Evolutionary conservation across 2,329 filamentous ascomycete species (phyloP), one percentile per base, ranked within the genome.

Genomic region (Penicillium paneum): DNA sequence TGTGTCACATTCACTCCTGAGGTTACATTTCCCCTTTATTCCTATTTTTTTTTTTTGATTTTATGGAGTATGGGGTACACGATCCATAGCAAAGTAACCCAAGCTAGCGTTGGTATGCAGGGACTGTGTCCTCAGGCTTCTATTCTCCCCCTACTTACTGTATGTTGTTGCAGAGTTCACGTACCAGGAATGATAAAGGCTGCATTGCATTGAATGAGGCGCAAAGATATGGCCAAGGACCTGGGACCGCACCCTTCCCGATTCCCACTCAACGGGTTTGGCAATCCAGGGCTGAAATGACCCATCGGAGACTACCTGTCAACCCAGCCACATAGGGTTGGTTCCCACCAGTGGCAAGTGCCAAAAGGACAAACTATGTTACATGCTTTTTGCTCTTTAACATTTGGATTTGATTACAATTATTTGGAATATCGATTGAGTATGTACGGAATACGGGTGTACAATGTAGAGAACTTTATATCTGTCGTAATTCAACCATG

Each of bases 1-100:
- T 58, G 45, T 55, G 53, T 64, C 62, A 64, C 55, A 63, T 57
- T 50, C 55, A 61, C 55, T 48, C 49, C 53, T 63, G 50, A 43
- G 43, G 28, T 41, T 52, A 34, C 46, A 52, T 40, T 40, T 48
- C 26, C 7, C 5, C 6, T 36, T 38, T 32, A 17, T 36, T 28
- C 15, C n/a, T 13, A 15, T n/a, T 29, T 29, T 34, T 28, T 50
- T 50, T 19, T 15, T 28, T 34, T 19, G 2, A 34, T 49, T 36
- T 28, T 17, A 32, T 15, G 38, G n/a, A 38, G 32, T 42, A 52
- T 39, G 38, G 49, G 35, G 35, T 52, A 52, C 49, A 38, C 11
- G 49, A 52, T 55, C 52, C 52, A 34, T 49, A 50, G 21, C 31
- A 32, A 47, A 49, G 29, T 53, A 48, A 53, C 50, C 50, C 28